phyloP scores from a whole-genome alignment of 1,139 yeast genomes.

The Geotrichum fermentans region DNA sequence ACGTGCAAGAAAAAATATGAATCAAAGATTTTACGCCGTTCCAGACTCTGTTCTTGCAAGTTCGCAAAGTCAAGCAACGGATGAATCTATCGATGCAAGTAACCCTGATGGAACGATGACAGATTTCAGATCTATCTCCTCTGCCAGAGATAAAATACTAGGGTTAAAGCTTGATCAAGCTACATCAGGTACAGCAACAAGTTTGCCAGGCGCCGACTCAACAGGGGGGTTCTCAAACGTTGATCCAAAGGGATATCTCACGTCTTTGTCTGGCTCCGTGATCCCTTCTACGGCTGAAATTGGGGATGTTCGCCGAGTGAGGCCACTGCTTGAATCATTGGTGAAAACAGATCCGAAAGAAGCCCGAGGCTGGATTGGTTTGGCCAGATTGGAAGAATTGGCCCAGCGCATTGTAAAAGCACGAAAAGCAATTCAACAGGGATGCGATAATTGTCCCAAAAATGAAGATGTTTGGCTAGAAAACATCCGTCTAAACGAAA shows the following conservation, averaged over 20 bases:
- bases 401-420: slow-evolving; percentile 58
- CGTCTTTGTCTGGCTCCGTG: slow-evolving; percentile 34
- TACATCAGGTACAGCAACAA: slow-evolving; percentile 18
- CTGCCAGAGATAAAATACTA: slow-evolving; percentile 51
- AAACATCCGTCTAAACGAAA: slow-evolving; percentile 58
- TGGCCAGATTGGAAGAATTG: slow-evolving; percentile 73
- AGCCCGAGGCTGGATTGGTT: slow-evolving; percentile 82
- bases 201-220: slow-evolving; percentile 22
- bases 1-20: slow-evolving; percentile 59
- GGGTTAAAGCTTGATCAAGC: slow-evolving; percentile 46
- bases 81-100: slow-evolving; percentile 34
- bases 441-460: slow-evolving; percentile 63
- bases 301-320: slow-evolving; percentile 54
- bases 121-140: slow-evolving; percentile 48
- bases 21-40: slow-evolving; percentile 71
- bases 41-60: slow-evolving; percentile 59
- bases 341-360: slow-evolving; percentile 69
- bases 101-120: slow-evolving; percentile 36
- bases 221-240: slow-evolving; percentile 26
- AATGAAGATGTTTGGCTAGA: slow-evolving; percentile 82
- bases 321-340: slow-evolving; percentile 61
- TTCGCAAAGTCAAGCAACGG: slow-evolving; percentile 38
- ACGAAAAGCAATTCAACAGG: slow-evolving; percentile 57
- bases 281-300: slow-evolving; percentile 31
- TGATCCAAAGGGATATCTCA: slow-evolving; percentile 42